Percentiles rank a stretch among this genome's conserved stretches.
Conservation (phyloP, 2,329 filamentous ascomycete genomes). For the Cytospora chrysosperma region DNA sequence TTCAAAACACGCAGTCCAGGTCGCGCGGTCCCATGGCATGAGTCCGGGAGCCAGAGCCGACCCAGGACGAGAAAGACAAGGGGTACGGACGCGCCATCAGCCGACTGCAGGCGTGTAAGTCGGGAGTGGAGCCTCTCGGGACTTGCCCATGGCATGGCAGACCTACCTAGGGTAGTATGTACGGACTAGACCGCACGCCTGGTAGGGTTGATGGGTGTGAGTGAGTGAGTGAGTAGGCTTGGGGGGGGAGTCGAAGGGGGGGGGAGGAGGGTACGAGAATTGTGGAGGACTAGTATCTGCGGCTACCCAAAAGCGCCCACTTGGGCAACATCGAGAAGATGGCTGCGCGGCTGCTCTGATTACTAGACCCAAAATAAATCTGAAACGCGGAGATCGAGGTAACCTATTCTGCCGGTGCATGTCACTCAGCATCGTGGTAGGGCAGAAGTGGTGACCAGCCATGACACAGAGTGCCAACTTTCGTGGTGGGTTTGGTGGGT, state of each 20-base stretch:
- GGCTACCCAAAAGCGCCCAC: conserved; percentile 18
- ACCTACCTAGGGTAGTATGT: background rate
- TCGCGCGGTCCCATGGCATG: conserved; percentile 18
- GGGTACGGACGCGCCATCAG: conserved; percentile 23
- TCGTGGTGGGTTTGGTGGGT: conserved; percentile 8
- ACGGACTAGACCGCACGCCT: conserved; percentile 8
- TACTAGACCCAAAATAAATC: conserved; percentile 15
- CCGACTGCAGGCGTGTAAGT: conserved; percentile 22
- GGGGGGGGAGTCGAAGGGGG: background rate
- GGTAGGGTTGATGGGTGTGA: conserved; percentile 1
- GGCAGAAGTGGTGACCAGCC: conserved; percentile 18
- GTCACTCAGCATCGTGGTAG: conserved; percentile 19
- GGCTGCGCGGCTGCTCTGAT: conserved; percentile 24
- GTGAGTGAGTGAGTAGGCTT: background rate
- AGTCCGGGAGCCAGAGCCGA: conserved; percentile 21
- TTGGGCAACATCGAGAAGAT: conserved; percentile 7
- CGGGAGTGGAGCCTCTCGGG: conserved; percentile 19
- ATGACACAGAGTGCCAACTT: conserved; percentile 9
- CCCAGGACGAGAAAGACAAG: conserved; percentile 11
- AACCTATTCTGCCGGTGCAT: conserved; percentile 15
- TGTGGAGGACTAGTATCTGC: conserved; percentile 6
- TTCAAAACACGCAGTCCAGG: conserved; percentile 21
- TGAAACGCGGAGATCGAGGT: conserved; percentile 24
- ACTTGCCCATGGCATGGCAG: conserved; percentile 15
- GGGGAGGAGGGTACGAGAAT: background rate